Conservation (phyloP, 805 yeast species). For the Komagataella phaffii region DNA sequence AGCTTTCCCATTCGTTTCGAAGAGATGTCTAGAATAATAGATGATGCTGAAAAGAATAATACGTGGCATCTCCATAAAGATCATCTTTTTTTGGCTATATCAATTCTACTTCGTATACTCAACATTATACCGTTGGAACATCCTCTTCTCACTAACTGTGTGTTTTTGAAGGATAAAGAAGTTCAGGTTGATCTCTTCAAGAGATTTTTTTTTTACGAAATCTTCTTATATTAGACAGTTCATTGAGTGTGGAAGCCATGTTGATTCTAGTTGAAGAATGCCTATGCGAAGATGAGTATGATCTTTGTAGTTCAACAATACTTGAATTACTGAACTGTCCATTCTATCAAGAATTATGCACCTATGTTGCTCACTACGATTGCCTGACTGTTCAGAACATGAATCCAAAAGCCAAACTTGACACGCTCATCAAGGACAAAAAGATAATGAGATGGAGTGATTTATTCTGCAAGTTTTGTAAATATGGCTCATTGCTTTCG, state of each 20-base stretch:
- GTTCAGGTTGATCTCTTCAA: neutral
- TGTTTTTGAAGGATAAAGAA: neutral
- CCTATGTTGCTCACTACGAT: neutral
- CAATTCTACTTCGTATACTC: neutral
- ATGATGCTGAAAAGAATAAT: neutral
- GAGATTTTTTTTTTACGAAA: neutral
- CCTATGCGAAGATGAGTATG: neutral
- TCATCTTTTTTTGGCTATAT: neutral
- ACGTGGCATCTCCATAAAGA: neutral
- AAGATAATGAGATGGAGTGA: neutral
- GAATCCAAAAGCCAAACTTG: neutral
- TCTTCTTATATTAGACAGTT: neutral
- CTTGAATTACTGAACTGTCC: neutral
- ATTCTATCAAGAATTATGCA: neutral
- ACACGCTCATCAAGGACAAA: neutral
- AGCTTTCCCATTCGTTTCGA: neutral
- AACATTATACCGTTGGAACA: neutral
- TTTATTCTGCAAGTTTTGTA: neutral
- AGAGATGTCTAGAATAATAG: neutral
- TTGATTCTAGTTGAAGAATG: neutral
- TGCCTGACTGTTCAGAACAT: neutral
- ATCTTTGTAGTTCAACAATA: neutral
- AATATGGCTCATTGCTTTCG: neutral
- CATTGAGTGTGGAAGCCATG: neutral
- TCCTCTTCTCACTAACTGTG: neutral